These are phyloP conservation scores for Magnolia changhungtana DNA, from an alignment of 164 flowering plant species.

Conservation along the genomic window DNA sequence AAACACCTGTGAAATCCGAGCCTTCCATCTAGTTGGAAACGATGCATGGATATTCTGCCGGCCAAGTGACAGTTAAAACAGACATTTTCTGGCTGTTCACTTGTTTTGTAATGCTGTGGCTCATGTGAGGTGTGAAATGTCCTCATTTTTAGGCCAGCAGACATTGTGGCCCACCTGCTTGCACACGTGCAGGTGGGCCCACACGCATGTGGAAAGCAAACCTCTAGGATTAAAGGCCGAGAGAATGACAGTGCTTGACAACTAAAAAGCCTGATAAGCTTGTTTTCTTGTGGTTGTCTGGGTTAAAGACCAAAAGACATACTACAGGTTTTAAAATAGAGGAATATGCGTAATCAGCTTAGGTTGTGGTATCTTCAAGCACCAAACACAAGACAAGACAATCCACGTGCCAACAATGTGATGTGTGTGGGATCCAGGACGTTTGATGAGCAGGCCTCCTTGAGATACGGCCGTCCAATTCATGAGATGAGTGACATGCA, in stretches of 20 bases:
- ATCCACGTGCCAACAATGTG: not conserved
- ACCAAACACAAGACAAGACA: not conserved
- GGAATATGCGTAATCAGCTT: not conserved
- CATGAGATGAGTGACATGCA: no score
- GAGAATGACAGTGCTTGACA: not conserved
- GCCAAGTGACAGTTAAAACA: no score
- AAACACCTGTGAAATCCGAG: no score
- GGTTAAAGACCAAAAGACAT: not conserved
- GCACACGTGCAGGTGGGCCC: not conserved
- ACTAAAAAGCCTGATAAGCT: not conserved
- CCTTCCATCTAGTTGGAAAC: no score
- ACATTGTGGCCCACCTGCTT: not conserved
- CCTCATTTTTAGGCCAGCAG: not conserved
- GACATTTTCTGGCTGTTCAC: no score
- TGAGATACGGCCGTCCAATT: no score
- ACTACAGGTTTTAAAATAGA: not conserved
- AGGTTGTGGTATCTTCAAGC: not conserved
- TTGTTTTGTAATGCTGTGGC: not conserved
- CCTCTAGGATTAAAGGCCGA: not conserved
- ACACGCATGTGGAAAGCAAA: not conserved
- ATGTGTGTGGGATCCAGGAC: not conserved
- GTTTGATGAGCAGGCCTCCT: no score
- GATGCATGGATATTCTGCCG: no score
- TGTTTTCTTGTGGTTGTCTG: not conserved
- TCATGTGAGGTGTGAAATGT: not conserved